These are phyloP conservation scores for Paxillus ammoniavirescens DNA, from an alignment of 768 basidiomycete species.

Conservation along the genomic window DNA sequence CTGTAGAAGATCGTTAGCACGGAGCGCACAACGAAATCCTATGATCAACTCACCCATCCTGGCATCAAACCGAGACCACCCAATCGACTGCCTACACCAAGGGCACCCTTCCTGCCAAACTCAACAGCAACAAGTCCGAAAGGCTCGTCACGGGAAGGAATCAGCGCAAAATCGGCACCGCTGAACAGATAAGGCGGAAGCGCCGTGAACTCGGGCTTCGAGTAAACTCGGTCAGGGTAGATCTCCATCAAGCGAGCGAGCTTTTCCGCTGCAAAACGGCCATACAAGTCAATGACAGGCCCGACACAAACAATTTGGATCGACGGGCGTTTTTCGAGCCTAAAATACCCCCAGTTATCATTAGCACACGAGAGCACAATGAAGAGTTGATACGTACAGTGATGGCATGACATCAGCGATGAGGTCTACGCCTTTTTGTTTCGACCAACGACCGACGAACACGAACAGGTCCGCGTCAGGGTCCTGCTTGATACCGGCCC, in stretches of 20 bases:
- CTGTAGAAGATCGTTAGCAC: slow-evolving; percentile 35
- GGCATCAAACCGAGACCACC: slow-evolving; percentile 97
- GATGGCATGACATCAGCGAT: slow-evolving; percentile 95
- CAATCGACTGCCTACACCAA: slow-evolving; percentile 91
- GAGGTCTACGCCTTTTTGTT: slow-evolving; percentile 96
- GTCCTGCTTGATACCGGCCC: slow-evolving; percentile 92
- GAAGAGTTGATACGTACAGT: slow-evolving; percentile 49
- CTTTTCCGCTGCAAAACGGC: slow-evolving; percentile 94
- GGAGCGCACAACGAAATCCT: not conserved
- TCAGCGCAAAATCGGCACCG: slow-evolving; percentile 93
- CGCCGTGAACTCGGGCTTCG: slow-evolving; percentile 96
- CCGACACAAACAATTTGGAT: slow-evolving; percentile 90
- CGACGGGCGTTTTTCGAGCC: slow-evolving; percentile 79
- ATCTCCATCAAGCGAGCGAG: slow-evolving; percentile 91
- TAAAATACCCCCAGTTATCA: slow-evolving; percentile 25
- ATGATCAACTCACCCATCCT: slow-evolving; percentile 74
- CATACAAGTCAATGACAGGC: slow-evolving; percentile 93
- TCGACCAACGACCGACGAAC: slow-evolving; percentile 97
- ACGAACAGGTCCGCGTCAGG: slow-evolving; percentile 89
- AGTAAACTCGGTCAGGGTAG: slow-evolving; percentile 90
- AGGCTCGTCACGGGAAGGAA: slow-evolving; percentile 94
- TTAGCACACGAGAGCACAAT: not conserved
- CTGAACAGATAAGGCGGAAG: slow-evolving; percentile 91
- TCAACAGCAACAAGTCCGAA: slow-evolving; percentile 96
- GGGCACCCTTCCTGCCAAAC: slow-evolving; percentile 93